Evolutionary conservation across 2,329 filamentous ascomycete genomes (phyloP).

Genomic region (Alternaria sp.): DNA sequence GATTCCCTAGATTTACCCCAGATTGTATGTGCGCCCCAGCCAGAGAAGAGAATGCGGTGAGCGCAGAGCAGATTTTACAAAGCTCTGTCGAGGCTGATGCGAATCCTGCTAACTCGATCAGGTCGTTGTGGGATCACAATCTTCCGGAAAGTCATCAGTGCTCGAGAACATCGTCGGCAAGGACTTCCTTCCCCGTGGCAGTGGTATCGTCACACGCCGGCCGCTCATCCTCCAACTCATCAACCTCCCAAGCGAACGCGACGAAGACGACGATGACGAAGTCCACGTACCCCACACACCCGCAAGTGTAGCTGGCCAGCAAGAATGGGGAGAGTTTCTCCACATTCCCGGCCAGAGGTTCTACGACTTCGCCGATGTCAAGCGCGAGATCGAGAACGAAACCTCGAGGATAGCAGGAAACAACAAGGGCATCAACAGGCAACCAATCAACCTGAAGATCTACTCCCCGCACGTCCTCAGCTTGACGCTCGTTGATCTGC

Average conservation of each 20-base stretch:
- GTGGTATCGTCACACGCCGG: slow-evolving; percentile 93
- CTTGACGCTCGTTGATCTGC: slow-evolving; percentile 93
- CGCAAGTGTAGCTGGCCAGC: slow-evolving; percentile 71
- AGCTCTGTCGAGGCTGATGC: slow-evolving; percentile 2
- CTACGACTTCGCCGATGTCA: slow-evolving; percentile 91
- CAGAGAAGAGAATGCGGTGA: slow-evolving; percentile 21
- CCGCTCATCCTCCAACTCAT: slow-evolving; percentile 97
- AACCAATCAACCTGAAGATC: slow-evolving; percentile 98
- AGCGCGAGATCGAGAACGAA: slow-evolving; percentile 96
- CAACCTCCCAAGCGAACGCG: slow-evolving; percentile 81
- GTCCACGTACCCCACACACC: slow-evolving; percentile 77
- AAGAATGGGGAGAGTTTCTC: slow-evolving; percentile 94
- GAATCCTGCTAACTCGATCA: slow-evolving; percentile 52
- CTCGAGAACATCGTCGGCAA: slow-evolving; percentile 98
- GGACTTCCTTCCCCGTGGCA: slow-evolving; percentile 95
- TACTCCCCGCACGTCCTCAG: slow-evolving; percentile 97
- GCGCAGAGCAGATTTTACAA: slow-evolving; percentile 19
- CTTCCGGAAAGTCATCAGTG: slow-evolving; percentile 96
- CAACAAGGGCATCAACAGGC: slow-evolving; percentile 98
- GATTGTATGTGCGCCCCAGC: slow-evolving; percentile 79
- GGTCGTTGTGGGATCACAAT: slow-evolving; percentile 98
- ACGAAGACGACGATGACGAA: slow-evolving; percentile 71
- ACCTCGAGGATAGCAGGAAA: slow-evolving; percentile 92
- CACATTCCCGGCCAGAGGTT: slow-evolving; percentile 90
- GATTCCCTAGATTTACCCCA: slow-evolving; percentile 97